Evolutionary conservation across 2,329 filamentous ascomycete species (phyloP).

Genomic region (Nemania abortiva): DNA sequence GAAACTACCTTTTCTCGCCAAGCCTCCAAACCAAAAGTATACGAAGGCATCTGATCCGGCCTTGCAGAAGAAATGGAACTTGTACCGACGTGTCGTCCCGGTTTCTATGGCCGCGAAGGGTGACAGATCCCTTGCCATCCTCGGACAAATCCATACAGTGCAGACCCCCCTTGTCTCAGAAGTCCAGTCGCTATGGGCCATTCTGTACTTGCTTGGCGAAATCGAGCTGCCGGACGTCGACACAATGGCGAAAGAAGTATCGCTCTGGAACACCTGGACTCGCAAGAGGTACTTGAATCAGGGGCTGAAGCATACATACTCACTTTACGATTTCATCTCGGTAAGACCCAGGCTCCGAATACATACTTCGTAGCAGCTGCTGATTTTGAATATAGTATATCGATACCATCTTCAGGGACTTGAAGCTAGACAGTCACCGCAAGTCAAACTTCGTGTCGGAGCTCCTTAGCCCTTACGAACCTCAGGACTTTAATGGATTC

Average conservation of each 20-base stretch:
- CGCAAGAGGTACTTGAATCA: constrained; percentile 49
- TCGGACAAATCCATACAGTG: constrained; percentile 50
- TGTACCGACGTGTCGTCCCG: constrained; percentile 43
- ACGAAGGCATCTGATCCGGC: constrained; percentile 33
- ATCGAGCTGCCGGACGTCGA: constrained; percentile 48
- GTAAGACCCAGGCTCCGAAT: constrained; percentile 37
- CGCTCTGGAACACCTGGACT: constrained; percentile 52
- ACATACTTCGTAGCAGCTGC: not conserved
- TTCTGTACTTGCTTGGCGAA: constrained; percentile 49
- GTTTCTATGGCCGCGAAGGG: constrained; percentile 42
- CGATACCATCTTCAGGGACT: constrained; percentile 49
- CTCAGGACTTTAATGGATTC: constrained; percentile 48
- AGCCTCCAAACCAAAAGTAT: constrained; percentile 37
- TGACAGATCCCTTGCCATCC: constrained; percentile 49
- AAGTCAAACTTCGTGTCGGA: constrained; percentile 50
- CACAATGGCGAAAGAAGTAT: constrained; percentile 49
- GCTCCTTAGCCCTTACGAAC: constrained; percentile 47
- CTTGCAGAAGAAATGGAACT: constrained; percentile 43
- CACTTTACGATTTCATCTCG: constrained; percentile 50
- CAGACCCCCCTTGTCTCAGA: constrained; percentile 49
- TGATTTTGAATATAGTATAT: constrained; percentile 45
- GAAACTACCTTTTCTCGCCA: constrained; percentile 45
- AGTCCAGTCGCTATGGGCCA: constrained; percentile 51
- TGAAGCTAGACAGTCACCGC: constrained; percentile 47
- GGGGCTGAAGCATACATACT: constrained; percentile 49